Base-by-base conservation (phyloP, 257 asterid genomes). In the Nyctanthes arbortristis region DNA sequence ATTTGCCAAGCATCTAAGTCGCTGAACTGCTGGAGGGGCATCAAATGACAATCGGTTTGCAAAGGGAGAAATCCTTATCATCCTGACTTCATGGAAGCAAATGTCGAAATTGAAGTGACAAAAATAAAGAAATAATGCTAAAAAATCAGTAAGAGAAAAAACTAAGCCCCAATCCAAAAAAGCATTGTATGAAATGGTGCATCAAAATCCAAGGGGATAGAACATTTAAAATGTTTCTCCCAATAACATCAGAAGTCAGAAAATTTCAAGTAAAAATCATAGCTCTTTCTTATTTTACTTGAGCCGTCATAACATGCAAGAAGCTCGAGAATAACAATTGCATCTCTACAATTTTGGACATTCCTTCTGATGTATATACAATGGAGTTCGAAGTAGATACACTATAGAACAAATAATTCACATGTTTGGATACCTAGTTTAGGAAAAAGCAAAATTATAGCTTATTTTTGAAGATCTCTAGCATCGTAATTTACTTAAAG, bases 1-100 rank as follows among this genome's bases (percentile, higher is more conserved):
- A 80, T 93, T 93, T 55, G 96, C 92, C 88, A 93, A 68, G 77
- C 99, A 93, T 82, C 99, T 80, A 68, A 91, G 96, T 56, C 89
- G 77, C 61, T 93, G 99, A 62, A 89, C 96, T 4, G 83, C 86
- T 61, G 96, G 87, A 18, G 99, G 99, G 80, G 90, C 89, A 79
- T 89, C 96, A 73, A 87, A 87, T 31, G 99, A 86, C 77, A 93
- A 79, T 33, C 99, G 88, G 77, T 93, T 93, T 66, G 99, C 96
- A 65, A 93, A 93, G 0, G 99, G 99, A 61, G 97, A 89, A 66
- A 93, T 84, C 85, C 97, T 80, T 79, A 93, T 81, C 69, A 89
- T 71, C 91, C 99, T 93, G 95, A 32, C 63, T 67, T 14, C 9
- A 52, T 43, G 56, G 73, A 63, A 40, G 18, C 59, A 63, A 32